Evolutionary conservation across 1,284 basidiomycete genomes (phyloP), one percentile per base, ranked within the genome.

Genomic region (Inonotus obliquus): DNA sequence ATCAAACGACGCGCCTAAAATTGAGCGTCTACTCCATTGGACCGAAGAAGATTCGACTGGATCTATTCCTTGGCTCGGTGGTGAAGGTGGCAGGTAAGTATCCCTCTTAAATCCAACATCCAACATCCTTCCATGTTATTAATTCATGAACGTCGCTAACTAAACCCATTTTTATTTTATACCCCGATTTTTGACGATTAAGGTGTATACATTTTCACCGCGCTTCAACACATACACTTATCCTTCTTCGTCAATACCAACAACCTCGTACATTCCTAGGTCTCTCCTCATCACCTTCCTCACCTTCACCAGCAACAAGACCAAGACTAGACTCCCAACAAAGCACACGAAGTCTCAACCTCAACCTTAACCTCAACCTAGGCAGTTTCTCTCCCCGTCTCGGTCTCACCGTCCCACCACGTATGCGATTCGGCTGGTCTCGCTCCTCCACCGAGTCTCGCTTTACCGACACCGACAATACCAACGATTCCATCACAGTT

Each of bases 201-300:
- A 60, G 61, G 21, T 54, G 56, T 53, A 35, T 63, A 21, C 62
- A 63, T 25, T 63, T 63, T 47, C 57, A 63, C 45, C 49, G 51
- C 23, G 58, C 62, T 13, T 7, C 27, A 23, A 56, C 62, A 29
- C 62, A 63, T 45, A 60, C 58, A 23, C 52, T 63, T 13, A 39
- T 63, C 44, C 54, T 63, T 29, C 54, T 63, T n/a, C 35, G 49
- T 9, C 60, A 53, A 39, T 39, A 39, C n/a, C 38, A 11, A 17
- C 41, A 44, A 44, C 41, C 41, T 44, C 41, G 41, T 13, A n/a
- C n/a, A n/a, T 9, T 11, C 13, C 38, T 13, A 11, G 38, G n/a
- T 17, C 41, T 1, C 9, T 21, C 4, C 13, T 17, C 5, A 44
- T n/a, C 41, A 44, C 13, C 17, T 7, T n/a, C 41, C 19, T 5